These are phyloP conservation scores for Lagenaria siceraria DNA, from an alignment of 306 rosid species.

Conservation along the genomic window DNA sequence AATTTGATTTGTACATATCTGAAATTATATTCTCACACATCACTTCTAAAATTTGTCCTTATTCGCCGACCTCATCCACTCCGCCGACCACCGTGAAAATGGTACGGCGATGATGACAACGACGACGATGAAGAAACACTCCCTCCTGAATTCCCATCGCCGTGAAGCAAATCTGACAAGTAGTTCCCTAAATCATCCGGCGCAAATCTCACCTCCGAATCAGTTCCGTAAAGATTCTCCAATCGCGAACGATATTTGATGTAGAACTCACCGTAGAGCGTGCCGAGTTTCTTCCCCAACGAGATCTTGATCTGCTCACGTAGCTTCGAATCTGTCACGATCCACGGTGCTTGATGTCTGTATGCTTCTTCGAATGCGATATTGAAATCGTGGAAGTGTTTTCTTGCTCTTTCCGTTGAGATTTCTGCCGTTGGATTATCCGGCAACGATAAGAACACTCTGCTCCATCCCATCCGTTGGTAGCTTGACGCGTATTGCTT, in stretches of 20 bases:
- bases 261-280: conserved; percentile 24
- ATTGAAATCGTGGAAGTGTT: conserved; percentile 24
- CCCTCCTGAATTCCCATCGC: conserved; percentile 13
- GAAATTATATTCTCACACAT: neutral
- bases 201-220: conserved; percentile 11
- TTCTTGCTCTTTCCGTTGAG: conserved; percentile 31
- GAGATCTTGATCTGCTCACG: conserved; percentile 42
- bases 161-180: conserved; percentile 44
- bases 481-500: conserved; percentile 54
- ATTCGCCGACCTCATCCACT: neutral
- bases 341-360: conserved; percentile 43
- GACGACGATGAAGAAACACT: conserved; percentile 28
- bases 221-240: conserved; percentile 17
- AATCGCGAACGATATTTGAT: conserved; percentile 18
- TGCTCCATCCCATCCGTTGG: conserved; percentile 69
- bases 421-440: conserved; percentile 42
- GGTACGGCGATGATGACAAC: conserved; percentile 5
- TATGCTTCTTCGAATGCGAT: conserved; percentile 35
- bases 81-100: neutral
- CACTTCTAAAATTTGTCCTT: neutral
- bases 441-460: conserved; percentile 34
- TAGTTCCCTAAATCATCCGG: conserved; percentile 46
- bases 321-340: conserved; percentile 45
- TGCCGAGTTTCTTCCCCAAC: conserved; percentile 26
- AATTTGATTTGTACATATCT: neutral